Evolutionary conservation across 768 basidiomycete species (phyloP).

Genomic region (Leccinum longicurvipes): DNA sequence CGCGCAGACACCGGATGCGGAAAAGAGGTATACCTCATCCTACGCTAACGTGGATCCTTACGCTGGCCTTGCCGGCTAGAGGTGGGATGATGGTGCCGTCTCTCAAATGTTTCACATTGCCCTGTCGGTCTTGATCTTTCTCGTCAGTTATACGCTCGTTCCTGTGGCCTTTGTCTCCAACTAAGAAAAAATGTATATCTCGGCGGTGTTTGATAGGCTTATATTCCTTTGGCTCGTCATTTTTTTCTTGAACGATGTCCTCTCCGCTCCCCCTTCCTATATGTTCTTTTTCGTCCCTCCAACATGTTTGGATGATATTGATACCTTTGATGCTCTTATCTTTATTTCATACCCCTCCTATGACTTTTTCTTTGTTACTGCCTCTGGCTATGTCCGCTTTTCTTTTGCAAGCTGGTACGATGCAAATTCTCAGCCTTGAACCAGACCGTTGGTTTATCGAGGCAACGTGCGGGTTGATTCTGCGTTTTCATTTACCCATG

Average conservation of each 20-base stretch:
- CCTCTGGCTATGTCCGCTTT: background rate
- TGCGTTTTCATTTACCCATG: background rate
- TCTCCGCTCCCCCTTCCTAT: background rate
- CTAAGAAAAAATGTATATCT: conserved; percentile 16
- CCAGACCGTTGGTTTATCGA: background rate
- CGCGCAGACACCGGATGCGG: conserved; percentile 8
- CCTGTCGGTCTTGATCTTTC: background rate
- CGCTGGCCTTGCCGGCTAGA: conserved; percentile 11
- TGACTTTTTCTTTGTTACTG: background rate
- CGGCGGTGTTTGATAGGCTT: conserved; percentile 11
- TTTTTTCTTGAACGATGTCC: conserved; percentile 3
- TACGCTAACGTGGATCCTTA: conserved; percentile 28
- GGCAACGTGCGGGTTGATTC: background rate
- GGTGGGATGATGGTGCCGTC: background rate
- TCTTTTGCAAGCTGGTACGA: background rate
- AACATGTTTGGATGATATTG: conserved; percentile 10
- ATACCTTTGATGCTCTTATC: conserved; percentile 19
- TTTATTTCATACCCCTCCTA: conserved; percentile 20
- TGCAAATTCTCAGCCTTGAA: background rate
- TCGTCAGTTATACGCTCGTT: background rate
- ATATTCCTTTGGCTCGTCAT: background rate
- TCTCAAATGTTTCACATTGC: background rate
- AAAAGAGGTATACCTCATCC: conserved; percentile 25
- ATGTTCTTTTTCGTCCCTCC: background rate
- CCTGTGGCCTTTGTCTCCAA: background rate